Conservation (phyloP, 306 rosid species). For the Mimosa bimucronata region DNA sequence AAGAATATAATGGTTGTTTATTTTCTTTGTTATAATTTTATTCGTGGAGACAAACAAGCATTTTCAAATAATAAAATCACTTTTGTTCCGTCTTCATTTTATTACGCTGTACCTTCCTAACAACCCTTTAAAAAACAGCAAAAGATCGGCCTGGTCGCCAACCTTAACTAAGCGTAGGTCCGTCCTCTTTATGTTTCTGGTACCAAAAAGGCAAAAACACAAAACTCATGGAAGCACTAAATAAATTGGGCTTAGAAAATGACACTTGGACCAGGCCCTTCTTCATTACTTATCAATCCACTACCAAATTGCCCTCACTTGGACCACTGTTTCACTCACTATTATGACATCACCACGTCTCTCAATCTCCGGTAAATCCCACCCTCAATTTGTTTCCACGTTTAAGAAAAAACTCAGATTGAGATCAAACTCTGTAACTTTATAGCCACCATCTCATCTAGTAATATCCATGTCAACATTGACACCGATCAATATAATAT, state of each 20-base stretch:
- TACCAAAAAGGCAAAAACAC: fast-evolving
- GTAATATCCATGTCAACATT: no score
- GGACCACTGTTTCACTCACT: not conserved
- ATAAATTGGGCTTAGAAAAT: not conserved
- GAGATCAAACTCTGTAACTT: no score
- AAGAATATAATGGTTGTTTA: not conserved
- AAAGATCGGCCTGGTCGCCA: not conserved
- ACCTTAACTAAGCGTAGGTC: not conserved
- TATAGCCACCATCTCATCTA: no score
- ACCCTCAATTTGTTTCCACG: not conserved
- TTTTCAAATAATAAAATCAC: not conserved
- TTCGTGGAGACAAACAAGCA: not conserved
- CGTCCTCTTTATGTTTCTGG: not conserved
- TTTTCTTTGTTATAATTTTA: not conserved
- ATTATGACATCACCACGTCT: not conserved
- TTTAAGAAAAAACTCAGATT: no score
- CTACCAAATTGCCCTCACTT: not conserved
- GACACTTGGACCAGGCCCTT: not conserved
- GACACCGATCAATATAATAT: no score
- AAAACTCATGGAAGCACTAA: not conserved
- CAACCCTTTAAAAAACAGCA: not conserved
- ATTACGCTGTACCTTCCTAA: not conserved
- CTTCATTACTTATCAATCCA: not conserved
- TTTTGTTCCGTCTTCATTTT: not conserved
- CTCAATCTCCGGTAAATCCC: not conserved